These are phyloP conservation scores for Bretziella fagacearum DNA, from an alignment of 2,329 filamentous ascomycete genomes.

Conservation along the genomic window DNA sequence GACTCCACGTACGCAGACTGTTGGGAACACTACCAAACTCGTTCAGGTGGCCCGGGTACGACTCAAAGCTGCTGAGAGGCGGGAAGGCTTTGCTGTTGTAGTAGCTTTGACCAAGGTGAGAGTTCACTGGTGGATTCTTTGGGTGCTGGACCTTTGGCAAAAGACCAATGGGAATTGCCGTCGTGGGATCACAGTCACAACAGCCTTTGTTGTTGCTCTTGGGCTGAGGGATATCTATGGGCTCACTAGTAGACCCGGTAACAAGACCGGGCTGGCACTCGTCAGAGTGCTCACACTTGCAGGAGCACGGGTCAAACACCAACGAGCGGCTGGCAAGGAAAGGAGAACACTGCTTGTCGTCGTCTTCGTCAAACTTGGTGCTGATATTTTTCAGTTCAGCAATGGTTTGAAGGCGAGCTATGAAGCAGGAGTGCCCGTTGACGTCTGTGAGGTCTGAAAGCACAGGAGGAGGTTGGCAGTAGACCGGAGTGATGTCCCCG, in stretches of 20 bases:
- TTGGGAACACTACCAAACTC: conserved; percentile 1
- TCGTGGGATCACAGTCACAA: not conserved
- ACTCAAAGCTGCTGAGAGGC: not conserved
- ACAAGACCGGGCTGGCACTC: not conserved
- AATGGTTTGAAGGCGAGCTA: not conserved
- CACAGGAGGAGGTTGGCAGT: not conserved
- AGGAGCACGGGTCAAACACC: not conserved
- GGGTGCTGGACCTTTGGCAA: not conserved
- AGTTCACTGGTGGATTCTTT: not conserved
- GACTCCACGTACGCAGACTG: not conserved
- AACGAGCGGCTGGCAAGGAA: not conserved
- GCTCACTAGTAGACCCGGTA: not conserved
- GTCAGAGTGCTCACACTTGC: not conserved
- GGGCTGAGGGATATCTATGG: not conserved
- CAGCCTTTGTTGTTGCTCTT: not conserved
- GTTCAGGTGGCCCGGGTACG: not conserved
- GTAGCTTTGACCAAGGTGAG: not conserved
- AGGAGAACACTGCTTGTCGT: not conserved
- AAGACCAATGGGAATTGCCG: not conserved
- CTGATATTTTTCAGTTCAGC: not conserved
- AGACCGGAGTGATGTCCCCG: not conserved
- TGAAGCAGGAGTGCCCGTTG: conserved; percentile 1
- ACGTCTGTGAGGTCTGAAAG: not conserved
- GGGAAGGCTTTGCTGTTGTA: conserved; percentile 1
- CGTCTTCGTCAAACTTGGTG: not conserved